phyloP scores from a whole-genome alignment of 768 basidiomycete species.

The Leccinum fibrillosum region DNA sequence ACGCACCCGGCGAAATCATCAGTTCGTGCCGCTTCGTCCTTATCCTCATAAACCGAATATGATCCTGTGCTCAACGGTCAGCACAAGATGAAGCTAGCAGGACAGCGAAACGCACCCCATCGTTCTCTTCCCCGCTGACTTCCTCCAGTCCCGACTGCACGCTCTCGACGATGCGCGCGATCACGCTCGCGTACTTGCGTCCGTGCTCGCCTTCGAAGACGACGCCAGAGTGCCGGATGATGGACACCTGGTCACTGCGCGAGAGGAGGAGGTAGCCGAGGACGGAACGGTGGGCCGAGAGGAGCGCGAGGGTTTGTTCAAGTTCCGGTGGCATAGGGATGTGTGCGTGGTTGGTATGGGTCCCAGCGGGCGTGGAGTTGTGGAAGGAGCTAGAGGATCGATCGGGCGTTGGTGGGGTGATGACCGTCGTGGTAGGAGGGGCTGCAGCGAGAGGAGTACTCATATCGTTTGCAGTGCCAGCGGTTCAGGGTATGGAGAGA shows the following conservation, averaged over 20 bases:
- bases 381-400: constrained; percentile 1
- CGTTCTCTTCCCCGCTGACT: constrained; percentile 59
- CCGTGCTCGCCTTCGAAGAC: constrained; percentile 86
- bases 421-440: not conserved
- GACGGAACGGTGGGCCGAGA: constrained; percentile 81
- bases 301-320: constrained; percentile 70
- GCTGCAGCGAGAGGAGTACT: constrained; percentile 10
- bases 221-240: constrained; percentile 82
- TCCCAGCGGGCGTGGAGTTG: constrained; percentile 8
- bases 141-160: constrained; percentile 81
- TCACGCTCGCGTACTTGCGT: constrained; percentile 65
- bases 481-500: too few relatives aligned
- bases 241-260: constrained; percentile 65
- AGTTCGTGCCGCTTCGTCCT: constrained; percentile 89
- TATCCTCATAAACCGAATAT: constrained; percentile 85
- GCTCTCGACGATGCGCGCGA: constrained; percentile 72
- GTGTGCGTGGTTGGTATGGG: constrained; percentile 11
- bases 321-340: constrained; percentile 66
- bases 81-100: not conserved
- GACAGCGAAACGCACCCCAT: constrained; percentile 44
- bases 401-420: not conserved
- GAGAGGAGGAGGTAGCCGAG: constrained; percentile 85
- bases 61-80: constrained; percentile 61
- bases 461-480: not conserved
- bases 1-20: constrained; percentile 89